Conservation (phyloP, 495 filamentous ascomycete genomes). For the Aspergillus nidulans region DNA sequence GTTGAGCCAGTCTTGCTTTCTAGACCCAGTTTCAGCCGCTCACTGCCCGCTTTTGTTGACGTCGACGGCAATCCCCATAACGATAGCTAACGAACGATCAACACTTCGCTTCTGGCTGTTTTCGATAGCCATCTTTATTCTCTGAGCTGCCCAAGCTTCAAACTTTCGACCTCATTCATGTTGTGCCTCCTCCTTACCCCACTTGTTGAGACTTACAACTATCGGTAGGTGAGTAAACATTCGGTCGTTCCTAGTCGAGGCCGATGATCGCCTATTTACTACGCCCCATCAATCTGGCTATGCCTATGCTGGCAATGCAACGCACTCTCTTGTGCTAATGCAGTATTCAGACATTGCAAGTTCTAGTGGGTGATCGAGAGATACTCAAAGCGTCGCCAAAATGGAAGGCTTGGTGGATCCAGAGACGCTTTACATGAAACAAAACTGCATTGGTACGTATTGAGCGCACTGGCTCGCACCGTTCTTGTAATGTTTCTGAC, state of each 20-base stretch:
- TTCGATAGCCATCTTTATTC: slow-evolving; percentile 1
- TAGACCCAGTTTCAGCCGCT: slow-evolving; percentile 4
- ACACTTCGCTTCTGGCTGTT: slow-evolving; percentile 1
- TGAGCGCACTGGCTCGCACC: background rate
- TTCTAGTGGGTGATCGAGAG: slow-evolving; percentile 5
- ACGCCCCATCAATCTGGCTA: background rate
- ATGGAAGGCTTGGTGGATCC: slow-evolving; percentile 62
- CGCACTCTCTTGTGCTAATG: background rate
- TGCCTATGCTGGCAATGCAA: background rate
- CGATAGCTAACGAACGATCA: slow-evolving; percentile 14
- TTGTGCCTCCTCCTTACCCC: background rate
- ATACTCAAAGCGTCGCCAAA: slow-evolving; percentile 15
- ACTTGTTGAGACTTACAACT: background rate
- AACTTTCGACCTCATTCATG: background rate
- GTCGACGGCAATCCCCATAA: slow-evolving; percentile 8
- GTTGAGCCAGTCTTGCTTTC: background rate
- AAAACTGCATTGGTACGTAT: slow-evolving; percentile 81
- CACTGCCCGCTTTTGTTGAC: slow-evolving; percentile 8
- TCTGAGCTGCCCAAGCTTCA: slow-evolving; percentile 2
- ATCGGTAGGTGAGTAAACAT: slow-evolving; percentile 9
- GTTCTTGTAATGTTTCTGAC: background rate
- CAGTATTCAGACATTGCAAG: background rate
- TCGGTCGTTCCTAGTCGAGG: background rate
- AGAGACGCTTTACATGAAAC: slow-evolving; percentile 84
- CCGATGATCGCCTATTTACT: background rate